Evolutionary conservation across 2,329 filamentous ascomycete genomes (phyloP), one percentile per base, ranked within the genome.

Genomic region (Blastomyces silverae): DNA sequence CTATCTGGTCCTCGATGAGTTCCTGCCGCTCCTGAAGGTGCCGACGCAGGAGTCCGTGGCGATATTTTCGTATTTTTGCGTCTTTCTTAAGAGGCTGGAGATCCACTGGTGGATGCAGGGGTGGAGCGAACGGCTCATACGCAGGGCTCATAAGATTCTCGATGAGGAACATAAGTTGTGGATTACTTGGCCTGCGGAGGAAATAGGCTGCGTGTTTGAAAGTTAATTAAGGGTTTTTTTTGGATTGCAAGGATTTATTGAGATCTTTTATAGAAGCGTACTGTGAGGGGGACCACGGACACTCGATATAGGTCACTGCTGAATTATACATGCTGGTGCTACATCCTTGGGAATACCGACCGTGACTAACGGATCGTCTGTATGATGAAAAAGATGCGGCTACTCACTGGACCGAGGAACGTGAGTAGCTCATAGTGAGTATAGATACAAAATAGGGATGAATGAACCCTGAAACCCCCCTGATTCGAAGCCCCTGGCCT

Each of bases 131-230:
- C 44, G 44, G 20, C 44, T 48, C 15, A 48, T 48, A 48, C 44
- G 17, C 20, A 48, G n/a, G n/a, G 44, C 44, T 6, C 20, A 48
- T 20, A 48, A 48, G 3, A 17, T 48, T 10, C 44, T 48, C 44
- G 44, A 48, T n/a, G 44, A 48, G 44, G 44, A 48, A n/a, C 44
- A 48, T 48, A 48, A 48, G 44, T 48, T 48, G 13, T 48, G 44
- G 44, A 48, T n/a, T n/a, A 48, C 6, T 48, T 48, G 44, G 44
- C 44, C 20, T 7, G 17, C 44, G 10, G 44, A 48, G 44, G 44
- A 48, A 8, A 48, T 48, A 6, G 44, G 44, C 44, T 48, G 44
- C 44, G 44, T 48, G 44, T n/a, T 48, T 48, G 44, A 48, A 48
- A n/a, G 6, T 4, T 48, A 48, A 48, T 48, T 15, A n/a, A 10